Evolutionary conservation across 106 monocot species (phyloP).

Genomic region (Gastrodia elata): DNA sequence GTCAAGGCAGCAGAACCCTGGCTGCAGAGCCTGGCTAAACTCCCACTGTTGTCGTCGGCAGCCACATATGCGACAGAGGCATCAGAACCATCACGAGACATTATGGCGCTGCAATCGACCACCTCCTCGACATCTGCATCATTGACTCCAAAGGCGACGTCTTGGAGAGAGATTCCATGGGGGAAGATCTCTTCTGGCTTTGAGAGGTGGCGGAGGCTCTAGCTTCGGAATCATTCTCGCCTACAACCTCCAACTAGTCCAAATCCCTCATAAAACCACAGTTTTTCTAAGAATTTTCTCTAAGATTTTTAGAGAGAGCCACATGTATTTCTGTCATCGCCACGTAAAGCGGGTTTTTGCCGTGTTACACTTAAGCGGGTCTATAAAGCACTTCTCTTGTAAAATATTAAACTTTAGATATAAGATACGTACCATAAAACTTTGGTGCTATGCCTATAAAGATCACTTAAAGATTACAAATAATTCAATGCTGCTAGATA

Average conservation of each 20-base stretch:
- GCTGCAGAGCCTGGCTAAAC: conserved; percentile 45
- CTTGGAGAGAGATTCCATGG: conserved; percentile 38
- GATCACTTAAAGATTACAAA: no score
- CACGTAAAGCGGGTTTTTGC: no score
- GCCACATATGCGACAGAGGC: conserved; percentile 45
- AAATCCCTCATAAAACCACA: conserved; percentile 25
- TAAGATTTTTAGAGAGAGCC: no score
- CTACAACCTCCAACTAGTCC: conserved; percentile 28
- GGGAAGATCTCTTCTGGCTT: conserved; percentile 56
- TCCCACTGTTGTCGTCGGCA: conserved; percentile 55
- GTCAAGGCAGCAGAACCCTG: conserved; percentile 49
- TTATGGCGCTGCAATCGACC: conserved; percentile 31
- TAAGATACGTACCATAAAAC: no score
- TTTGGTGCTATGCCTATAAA: no score
- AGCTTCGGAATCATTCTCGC: conserved; percentile 47
- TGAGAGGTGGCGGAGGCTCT: conserved; percentile 38
- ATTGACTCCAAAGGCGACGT: conserved; percentile 26
- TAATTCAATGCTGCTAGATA: no score
- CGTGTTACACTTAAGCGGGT: no score
- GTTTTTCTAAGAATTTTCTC: conserved; percentile 17
- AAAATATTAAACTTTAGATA: no score
- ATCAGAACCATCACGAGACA: conserved; percentile 28
- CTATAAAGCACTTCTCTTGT: no score
- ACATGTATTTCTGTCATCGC: no score
- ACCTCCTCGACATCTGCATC: conserved; percentile 26